Conservation (phyloP, 2,329 filamentous ascomycete species). For the Coniella vitis region DNA sequence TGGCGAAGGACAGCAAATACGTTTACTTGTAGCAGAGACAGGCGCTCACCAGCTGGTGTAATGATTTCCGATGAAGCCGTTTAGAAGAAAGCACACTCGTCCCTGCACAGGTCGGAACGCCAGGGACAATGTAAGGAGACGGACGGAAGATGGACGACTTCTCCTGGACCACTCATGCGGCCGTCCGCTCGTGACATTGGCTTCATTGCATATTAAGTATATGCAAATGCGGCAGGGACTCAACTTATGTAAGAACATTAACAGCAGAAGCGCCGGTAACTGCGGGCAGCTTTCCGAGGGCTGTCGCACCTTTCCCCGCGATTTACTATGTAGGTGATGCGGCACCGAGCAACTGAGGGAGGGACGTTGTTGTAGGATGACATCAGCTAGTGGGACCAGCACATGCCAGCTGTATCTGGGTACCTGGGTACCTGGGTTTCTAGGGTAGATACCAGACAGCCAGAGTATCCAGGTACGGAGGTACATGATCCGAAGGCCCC, state of each 20-base stretch:
- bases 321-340: too few relatives aligned
- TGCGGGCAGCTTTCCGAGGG: background rate
- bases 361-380: too few relatives aligned
- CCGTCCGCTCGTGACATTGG: conserved; percentile 1
- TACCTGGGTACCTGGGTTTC: background rate
- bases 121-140: background rate
- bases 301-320: background rate
- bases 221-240: background rate
- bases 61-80: too few relatives aligned
- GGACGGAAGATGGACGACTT: background rate
- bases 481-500: too few relatives aligned
- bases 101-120: too few relatives aligned
- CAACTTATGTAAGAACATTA: background rate
- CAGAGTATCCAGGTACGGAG: too few relatives aligned
- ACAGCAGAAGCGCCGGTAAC: background rate
- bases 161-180: background rate
- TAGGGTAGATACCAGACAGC: too few relatives aligned
- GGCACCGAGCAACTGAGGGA: too few relatives aligned
- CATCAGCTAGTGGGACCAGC: background rate
- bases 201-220: too few relatives aligned
- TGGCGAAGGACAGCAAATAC: background rate
- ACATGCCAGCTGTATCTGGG: background rate
- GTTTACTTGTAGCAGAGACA: too few relatives aligned
- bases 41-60: too few relatives aligned
- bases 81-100: too few relatives aligned